phyloP scores from a whole-genome alignment of 2,329 filamentous ascomycete genomes.

The Eutypella sp. region DNA sequence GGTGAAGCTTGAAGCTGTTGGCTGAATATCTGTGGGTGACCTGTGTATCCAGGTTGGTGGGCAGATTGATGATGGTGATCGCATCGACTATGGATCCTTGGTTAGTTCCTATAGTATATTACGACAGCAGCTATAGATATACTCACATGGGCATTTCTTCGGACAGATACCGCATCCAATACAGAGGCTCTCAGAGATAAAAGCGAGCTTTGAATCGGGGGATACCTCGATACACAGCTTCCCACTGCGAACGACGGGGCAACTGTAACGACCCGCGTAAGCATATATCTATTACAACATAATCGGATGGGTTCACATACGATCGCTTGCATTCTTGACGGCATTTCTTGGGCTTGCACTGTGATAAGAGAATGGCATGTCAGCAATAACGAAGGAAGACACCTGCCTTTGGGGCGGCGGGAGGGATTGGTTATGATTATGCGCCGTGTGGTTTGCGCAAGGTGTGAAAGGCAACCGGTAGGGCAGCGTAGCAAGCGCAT shows the following conservation, averaged over 20 bases:
- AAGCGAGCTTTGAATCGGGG: constrained; percentile 85
- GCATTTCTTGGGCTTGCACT: constrained; percentile 98
- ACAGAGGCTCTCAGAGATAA: constrained; percentile 93
- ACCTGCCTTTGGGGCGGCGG: too few species aligned
- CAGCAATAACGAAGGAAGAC: constrained; percentile 2
- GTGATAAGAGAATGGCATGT: constrained; percentile 16
- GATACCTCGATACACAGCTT: constrained; percentile 96
- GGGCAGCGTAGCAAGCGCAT: not conserved
- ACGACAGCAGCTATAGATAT: not conserved
- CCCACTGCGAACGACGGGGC: constrained; percentile 88
- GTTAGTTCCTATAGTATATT: not conserved
- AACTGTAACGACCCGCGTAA: constrained; percentile 8
- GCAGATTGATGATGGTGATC: constrained; percentile 99
- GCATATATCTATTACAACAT: not conserved
- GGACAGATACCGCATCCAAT: constrained; percentile 99
- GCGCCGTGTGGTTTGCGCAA: not conserved
- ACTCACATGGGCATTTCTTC: constrained; percentile 85
- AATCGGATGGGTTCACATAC: constrained; percentile 41
- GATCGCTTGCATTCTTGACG: constrained; percentile 99
- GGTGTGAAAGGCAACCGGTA: not conserved
- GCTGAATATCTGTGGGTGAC: constrained; percentile 98
- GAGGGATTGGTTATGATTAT: too few species aligned
- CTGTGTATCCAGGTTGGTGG: constrained; percentile 96
- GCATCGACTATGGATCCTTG: constrained; percentile 59
- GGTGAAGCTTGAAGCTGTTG: constrained; percentile 99